phyloP scores from a whole-genome alignment of 768 basidiomycete species.

The Tephrocybe sp. region DNA sequence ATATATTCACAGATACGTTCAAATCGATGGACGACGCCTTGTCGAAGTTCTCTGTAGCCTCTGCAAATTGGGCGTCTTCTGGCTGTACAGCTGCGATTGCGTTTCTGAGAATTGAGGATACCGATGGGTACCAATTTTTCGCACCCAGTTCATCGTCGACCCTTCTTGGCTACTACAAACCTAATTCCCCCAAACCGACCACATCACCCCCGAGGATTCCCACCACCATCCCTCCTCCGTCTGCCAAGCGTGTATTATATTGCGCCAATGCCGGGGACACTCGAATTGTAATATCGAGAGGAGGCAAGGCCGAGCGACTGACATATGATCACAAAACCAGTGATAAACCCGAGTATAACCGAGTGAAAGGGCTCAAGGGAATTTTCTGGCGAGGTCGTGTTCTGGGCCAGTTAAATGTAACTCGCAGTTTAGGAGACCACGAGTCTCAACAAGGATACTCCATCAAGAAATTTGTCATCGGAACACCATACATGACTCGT shows the following conservation, averaged over 20 bases:
- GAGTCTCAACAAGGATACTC: conserved; percentile 16
- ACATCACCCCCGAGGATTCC: background rate
- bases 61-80: conserved; percentile 16
- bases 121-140: conserved; percentile 10
- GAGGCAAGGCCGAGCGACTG: conserved; percentile 12
- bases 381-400: conserved; percentile 17
- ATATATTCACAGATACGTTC: conserved; percentile 12
- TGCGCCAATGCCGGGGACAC: conserved; percentile 16
- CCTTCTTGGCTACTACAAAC: conserved; percentile 8
- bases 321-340: conserved; percentile 17
- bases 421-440: conserved; percentile 17
- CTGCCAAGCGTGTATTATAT: conserved; percentile 13
- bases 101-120: conserved; percentile 16
- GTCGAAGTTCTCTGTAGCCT: conserved; percentile 7
- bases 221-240: conserved; percentile 2
- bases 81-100: conserved; percentile 17
- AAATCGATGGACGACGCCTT: conserved; percentile 13
- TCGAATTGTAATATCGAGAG: conserved; percentile 13
- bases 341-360: conserved; percentile 10
- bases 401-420: conserved; percentile 16
- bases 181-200: conserved; percentile 1
- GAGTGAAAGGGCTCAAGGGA: conserved; percentile 14
- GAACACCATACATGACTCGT: conserved; percentile 9
- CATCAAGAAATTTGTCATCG: conserved; percentile 15
- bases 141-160: background rate